Conservation (phyloP, 805 yeast species). For the Yarrowia bubula region DNA sequence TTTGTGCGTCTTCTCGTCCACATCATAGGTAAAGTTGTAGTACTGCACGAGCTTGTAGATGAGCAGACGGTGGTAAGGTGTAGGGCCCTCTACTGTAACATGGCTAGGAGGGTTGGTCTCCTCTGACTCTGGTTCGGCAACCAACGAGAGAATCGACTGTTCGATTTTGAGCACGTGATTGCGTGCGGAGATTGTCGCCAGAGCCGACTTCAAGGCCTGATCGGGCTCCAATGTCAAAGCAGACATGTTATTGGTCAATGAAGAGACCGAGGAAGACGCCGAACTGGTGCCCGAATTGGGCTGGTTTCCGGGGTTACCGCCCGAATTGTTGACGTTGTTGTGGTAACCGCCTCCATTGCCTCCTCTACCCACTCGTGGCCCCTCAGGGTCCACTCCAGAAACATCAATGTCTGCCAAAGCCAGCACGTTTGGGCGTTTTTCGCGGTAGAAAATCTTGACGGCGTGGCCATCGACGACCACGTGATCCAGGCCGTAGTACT, state of each 20-base stretch:
- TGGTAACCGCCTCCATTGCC: slow-evolving; percentile 2
- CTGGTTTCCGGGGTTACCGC: slow-evolving; percentile 4
- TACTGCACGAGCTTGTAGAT: slow-evolving; percentile 27
- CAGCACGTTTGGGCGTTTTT: neutral
- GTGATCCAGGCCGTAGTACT: slow-evolving; percentile 62
- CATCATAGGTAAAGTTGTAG: slow-evolving; percentile 24
- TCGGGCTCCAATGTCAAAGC: slow-evolving; percentile 7
- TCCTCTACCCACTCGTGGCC: neutral
- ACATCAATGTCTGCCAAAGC: slow-evolving; percentile 27
- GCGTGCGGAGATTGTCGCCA: neutral
- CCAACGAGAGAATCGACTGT: neutral
- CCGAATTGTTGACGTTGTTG: neutral
- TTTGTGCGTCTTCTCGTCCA: slow-evolving; percentile 20
- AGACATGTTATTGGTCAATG: neutral
- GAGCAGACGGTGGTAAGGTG: slow-evolving; percentile 16
- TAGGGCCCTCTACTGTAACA: slow-evolving; percentile 18
- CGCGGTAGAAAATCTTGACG: slow-evolving; percentile 44
- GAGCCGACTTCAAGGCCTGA: slow-evolving; percentile 6
- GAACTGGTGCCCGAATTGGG: neutral
- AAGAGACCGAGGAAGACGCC: slow-evolving; percentile 9
- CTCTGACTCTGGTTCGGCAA: neutral
- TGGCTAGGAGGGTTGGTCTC: neutral
- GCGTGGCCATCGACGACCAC: slow-evolving; percentile 52
- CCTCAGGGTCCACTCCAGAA: slow-evolving; percentile 22
- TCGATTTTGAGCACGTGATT: slow-evolving; percentile 15